Base-by-base conservation (phyloP, 1,139 yeast species). In the Blastobotrys proliferans region DNA sequence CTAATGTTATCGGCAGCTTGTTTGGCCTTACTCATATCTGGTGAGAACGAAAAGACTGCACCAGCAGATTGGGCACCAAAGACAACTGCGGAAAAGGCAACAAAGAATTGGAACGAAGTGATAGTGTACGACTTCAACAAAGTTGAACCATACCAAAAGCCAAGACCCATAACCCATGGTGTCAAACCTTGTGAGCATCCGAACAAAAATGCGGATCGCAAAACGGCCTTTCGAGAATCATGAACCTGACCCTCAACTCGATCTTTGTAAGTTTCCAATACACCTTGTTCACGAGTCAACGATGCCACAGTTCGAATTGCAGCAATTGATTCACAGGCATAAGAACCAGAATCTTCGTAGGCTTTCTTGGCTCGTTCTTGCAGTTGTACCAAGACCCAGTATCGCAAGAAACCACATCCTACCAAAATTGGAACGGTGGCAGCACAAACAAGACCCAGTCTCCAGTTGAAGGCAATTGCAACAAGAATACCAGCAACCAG, bases 31-130 rank as follows among this genome's bases (percentile, higher is more conserved):
- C 67, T 66, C 62, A 66, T 61, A 54, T 95, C 95, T 4, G 90
- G 83, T 33, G 95, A 94, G 64, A 85, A 87, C 80, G 87, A 85
- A 53, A 87, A 69, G 51, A 86, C 94, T 1, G 94, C 81, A 52
- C 87, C 90, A 51, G 90, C 88, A 46, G 83, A 82, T 6, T 94
- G 90, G 27, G 88, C 70, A 5, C 95, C 95, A 58, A 83, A 83
- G 8, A 87, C 83, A 1, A 94, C 81, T 45, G 63, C 56, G 46
- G 60, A 56, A 44, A 64, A 64, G n/a, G 68, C 65, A 21, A 63
- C 67, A 36, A 62, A 65, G 53, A 64, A 65, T 41, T 57, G 60
- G 47, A 57, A 54, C 11, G 58, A 50, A 17, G 54, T 48, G 14
- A 58, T 55, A 31, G 51, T 49, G 17, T 48, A 52, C 28, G 55